Conservation (phyloP, 139 green algal species). For the Mesotaenium endlicherianum region DNA sequence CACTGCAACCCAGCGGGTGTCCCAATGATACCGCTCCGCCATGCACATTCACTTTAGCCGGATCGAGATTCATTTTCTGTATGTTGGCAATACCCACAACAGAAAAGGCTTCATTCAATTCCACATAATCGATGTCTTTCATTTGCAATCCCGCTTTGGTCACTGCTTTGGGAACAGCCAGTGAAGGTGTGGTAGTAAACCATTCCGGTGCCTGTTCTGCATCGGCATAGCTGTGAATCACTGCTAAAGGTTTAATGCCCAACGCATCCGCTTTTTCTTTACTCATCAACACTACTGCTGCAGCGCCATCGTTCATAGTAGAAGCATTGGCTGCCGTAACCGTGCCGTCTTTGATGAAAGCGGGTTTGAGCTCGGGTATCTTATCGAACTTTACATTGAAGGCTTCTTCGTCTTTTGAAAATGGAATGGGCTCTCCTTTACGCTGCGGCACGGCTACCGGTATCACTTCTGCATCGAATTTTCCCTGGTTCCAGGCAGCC, state of each 20-base stretch:
- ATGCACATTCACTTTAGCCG: constrained; percentile 76
- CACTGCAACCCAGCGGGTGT: constrained; percentile 80
- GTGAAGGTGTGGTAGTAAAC: constrained; percentile 79
- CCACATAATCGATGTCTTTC: constrained; percentile 69
- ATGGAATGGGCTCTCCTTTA: not conserved
- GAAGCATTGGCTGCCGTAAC: not conserved
- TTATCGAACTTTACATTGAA: not conserved
- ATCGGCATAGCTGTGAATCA: constrained; percentile 68
- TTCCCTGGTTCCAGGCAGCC: not conserved
- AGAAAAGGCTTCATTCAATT: constrained; percentile 93
- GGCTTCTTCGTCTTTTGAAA: not conserved
- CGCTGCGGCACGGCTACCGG: not conserved
- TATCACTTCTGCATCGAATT: not conserved
- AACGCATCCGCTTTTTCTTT: constrained; percentile 53
- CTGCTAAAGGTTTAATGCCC: constrained; percentile 63
- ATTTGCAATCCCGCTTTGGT: constrained; percentile 48
- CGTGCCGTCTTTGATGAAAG: not conserved
- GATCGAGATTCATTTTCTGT: too few relatives aligned
- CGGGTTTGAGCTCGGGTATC: not conserved
- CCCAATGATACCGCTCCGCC: constrained; percentile 83
- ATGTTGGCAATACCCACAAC: too few relatives aligned
- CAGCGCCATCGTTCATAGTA: constrained; percentile 70
- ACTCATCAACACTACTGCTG: constrained; percentile 75
- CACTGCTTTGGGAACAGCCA: constrained; percentile 69
- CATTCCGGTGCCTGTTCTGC: constrained; percentile 65